Conservation (phyloP, 805 yeast genomes). For the Cyberlindnera americana region DNA sequence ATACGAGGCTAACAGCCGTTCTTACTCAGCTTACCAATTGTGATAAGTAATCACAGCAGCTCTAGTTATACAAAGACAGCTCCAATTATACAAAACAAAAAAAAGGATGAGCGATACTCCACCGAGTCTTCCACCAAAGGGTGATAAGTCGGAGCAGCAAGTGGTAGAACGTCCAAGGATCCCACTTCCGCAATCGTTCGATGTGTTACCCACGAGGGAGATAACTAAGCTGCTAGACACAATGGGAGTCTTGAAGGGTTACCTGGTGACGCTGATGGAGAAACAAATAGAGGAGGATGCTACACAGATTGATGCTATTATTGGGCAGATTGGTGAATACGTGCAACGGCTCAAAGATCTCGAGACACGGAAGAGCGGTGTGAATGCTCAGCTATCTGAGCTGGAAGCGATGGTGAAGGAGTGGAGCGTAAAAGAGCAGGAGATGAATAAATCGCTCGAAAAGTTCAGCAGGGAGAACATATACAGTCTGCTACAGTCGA, state of each 20-base stretch:
- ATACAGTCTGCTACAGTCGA: constrained; percentile 27
- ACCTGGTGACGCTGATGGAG: constrained; percentile 23
- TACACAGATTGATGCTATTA: constrained; percentile 25
- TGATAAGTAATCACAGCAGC: too few species aligned
- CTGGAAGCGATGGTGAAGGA: constrained; percentile 18
- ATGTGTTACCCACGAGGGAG: constrained; percentile 21
- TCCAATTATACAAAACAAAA: too few species aligned
- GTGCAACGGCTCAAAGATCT: constrained; percentile 26
- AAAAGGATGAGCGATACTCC: constrained; percentile 11
- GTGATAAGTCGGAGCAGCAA: constrained; percentile 2
- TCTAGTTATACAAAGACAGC: too few species aligned
- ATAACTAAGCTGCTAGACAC: constrained; percentile 22
- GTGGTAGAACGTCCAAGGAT: constrained; percentile 11
- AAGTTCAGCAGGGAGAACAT: constrained; percentile 38
- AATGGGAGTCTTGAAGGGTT: constrained; percentile 28
- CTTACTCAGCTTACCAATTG: too few species aligned
- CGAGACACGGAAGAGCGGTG: constrained; percentile 28
- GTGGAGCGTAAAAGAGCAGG: constrained; percentile 35
- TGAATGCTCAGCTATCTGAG: constrained; percentile 11
- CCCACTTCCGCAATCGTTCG: constrained; percentile 22
- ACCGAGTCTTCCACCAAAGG: constrained; percentile 20
- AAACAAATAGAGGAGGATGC: constrained; percentile 24
- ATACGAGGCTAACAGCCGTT: not conserved
- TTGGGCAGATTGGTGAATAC: constrained; percentile 26
- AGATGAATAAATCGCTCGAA: constrained; percentile 32